Conservation (phyloP, 257 asterid species). For the Knoxia roxburghii region DNA sequence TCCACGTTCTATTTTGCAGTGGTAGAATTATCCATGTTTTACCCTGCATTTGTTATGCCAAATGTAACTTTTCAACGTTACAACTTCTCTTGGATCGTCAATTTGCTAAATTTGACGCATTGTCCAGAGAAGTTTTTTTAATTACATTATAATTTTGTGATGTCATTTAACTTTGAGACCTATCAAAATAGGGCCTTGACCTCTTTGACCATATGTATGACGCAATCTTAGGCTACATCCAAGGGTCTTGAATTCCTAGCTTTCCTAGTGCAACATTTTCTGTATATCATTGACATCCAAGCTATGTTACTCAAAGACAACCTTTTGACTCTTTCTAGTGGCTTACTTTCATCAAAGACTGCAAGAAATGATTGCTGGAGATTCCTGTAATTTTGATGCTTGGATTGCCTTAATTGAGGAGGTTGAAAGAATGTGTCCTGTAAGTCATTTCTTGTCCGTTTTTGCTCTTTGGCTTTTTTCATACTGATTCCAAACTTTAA, state of each 20-base stretch:
- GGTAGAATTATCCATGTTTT: not conserved
- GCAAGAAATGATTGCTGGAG: conserved; percentile 43
- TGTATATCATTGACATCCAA: conserved; percentile 2
- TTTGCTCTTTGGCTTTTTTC: not conserved
- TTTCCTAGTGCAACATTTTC: not conserved
- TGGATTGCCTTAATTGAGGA: conserved; percentile 63
- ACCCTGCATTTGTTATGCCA: not conserved
- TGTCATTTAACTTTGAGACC: not conserved
- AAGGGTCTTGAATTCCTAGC: not conserved
- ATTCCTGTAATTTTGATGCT: conserved; percentile 48
- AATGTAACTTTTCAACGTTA: not conserved
- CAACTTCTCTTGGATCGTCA: not conserved
- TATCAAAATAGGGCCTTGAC: not conserved
- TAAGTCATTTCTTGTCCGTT: conserved; percentile 27
- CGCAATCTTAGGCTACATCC: not conserved
- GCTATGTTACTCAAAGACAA: not conserved
- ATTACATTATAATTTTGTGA: not conserved
- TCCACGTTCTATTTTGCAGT: not conserved
- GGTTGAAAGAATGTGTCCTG: conserved; percentile 50
- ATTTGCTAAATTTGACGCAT: not conserved
- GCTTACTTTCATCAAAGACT: conserved; percentile 41
- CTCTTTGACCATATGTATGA: not conserved
- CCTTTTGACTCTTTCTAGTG: conserved; percentile 32
- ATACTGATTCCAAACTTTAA: not conserved
- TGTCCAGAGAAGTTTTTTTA: not conserved